Evolutionary conservation across 495 filamentous ascomycete genomes (phyloP), one percentile per base, ranked within the genome.

Genomic region (Hyaloscypha hepaticicola): DNA sequence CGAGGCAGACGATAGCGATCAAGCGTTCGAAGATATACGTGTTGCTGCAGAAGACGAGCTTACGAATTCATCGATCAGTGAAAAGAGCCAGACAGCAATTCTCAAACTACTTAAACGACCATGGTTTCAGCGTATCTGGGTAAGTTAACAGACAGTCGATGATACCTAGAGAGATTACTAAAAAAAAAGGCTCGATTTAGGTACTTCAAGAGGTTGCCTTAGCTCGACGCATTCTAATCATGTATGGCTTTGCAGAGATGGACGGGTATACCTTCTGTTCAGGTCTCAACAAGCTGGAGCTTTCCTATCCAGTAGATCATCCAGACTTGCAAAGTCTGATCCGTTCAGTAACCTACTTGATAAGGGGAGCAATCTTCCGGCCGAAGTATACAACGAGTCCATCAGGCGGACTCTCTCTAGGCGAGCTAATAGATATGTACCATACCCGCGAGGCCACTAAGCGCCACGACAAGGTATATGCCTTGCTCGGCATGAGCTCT

Each of bases 91-190:
- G 33, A 4, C 58, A 48, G 60, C 63, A 29, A 61, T 67, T 56
- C 41, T 69, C 26, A 55, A 14, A 3, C n/a, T 74, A 11, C 50
- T 74, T 60, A 26, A 72, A 61, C 66, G 65, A 29, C 25, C 61
- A 29, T 74, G 72, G 71, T 74, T 74, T 63, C 68, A 55, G 31
- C 71, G 72, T 34, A 72, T 73, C 41, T 74, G 72, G 72, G 72
- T 72, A 73, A 67, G 67, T 41, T 41, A 14, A 14, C 14, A n/a
- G 48, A 19, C 21, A 51, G 11, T 53, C 25, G 21, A 61, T 45
- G 26, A 24, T 38, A 29, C 52, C 22, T 9, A 6, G 26, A 68
- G 58, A 41, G 12, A 64, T 21, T 52, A 25, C 19, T 27, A 52
- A 25, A 6, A 59, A 31, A 55, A 27, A 62, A 22, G 38, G 65